phyloP scores from a whole-genome alignment of 2,329 filamentous ascomycete species.

The Exophiala lecanii-corni region DNA sequence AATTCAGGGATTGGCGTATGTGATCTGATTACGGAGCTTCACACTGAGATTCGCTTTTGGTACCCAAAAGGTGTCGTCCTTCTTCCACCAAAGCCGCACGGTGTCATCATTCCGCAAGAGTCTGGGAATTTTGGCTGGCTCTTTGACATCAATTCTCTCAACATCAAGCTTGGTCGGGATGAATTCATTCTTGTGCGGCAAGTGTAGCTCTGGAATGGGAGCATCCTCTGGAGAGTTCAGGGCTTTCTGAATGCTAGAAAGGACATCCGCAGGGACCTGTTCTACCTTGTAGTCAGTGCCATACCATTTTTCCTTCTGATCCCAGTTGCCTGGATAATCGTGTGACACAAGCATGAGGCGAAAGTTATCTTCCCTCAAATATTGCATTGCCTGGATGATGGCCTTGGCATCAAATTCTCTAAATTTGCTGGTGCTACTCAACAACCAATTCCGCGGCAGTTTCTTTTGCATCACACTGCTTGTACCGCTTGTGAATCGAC shows the following conservation, averaged over 20 bases:
- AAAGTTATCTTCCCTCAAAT: slow-evolving; percentile 83
- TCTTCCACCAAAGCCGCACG: slow-evolving; percentile 91
- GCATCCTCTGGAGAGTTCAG: slow-evolving; percentile 53
- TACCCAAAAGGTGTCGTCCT: slow-evolving; percentile 97
- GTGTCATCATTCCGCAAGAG: slow-evolving; percentile 79
- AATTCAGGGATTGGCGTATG: slow-evolving; percentile 72
- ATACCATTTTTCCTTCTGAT: slow-evolving; percentile 93
- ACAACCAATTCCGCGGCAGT: slow-evolving; percentile 76
- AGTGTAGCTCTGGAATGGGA: slow-evolving; percentile 67
- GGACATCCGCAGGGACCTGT: slow-evolving; percentile 70
- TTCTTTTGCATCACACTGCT: slow-evolving; percentile 89
- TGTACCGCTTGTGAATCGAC: slow-evolving; percentile 78
- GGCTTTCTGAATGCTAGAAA: slow-evolving; percentile 65
- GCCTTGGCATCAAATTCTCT: slow-evolving; percentile 73
- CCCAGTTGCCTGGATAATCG: slow-evolving; percentile 76
- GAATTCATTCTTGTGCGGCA: slow-evolving; percentile 93
- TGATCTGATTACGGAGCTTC: slow-evolving; percentile 71
- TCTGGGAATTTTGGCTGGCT: slow-evolving; percentile 68
- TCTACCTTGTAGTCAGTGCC: slow-evolving; percentile 88
- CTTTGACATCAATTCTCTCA: slow-evolving; percentile 83
- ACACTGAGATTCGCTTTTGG: slow-evolving; percentile 86
- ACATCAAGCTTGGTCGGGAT: slow-evolving; percentile 91
- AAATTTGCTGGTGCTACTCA: slow-evolving; percentile 73
- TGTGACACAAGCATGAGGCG: slow-evolving; percentile 77
- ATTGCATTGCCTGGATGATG: slow-evolving; percentile 69